These are phyloP conservation scores for Rosa chinensis DNA, from an alignment of 306 rosid species.

Conservation along the genomic window DNA sequence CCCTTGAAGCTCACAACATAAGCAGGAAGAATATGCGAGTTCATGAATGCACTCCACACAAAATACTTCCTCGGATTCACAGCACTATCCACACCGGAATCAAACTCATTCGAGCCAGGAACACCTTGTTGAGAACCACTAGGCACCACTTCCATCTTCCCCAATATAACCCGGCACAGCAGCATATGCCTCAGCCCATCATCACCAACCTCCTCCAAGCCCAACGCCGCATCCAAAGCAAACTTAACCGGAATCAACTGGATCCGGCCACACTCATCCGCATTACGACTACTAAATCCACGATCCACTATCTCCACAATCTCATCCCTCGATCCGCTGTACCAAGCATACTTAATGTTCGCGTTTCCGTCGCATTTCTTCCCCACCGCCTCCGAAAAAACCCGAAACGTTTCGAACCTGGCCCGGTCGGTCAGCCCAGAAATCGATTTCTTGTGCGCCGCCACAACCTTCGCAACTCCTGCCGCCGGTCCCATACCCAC, in stretches of 20 bases:
- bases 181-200: constrained; percentile 50
- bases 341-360: constrained; percentile 45
- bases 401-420: not conserved
- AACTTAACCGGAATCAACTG: constrained; percentile 24
- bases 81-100: constrained; percentile 48
- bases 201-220: constrained; percentile 15
- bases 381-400: constrained; percentile 39
- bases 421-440: not conserved
- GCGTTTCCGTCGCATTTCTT: constrained; percentile 42
- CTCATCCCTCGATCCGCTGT: constrained; percentile 41
- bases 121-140: not conserved
- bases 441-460: not conserved
- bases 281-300: constrained; percentile 37
- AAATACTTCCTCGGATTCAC: not conserved
- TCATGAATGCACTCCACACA: not conserved
- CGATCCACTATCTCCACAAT: constrained; percentile 29
- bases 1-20: not conserved
- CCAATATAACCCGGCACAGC: constrained; percentile 53
- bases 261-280: constrained; percentile 23
- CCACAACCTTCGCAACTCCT: not conserved
- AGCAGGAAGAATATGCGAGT: not conserved
- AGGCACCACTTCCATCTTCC: constrained; percentile 41
- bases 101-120: constrained; percentile 43
- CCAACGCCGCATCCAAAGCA: constrained; percentile 23
- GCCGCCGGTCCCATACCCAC: not conserved